These are phyloP conservation scores for Aspergillus neoniger DNA, from an alignment of 2,329 filamentous ascomycete genomes.

Conservation along the genomic window DNA sequence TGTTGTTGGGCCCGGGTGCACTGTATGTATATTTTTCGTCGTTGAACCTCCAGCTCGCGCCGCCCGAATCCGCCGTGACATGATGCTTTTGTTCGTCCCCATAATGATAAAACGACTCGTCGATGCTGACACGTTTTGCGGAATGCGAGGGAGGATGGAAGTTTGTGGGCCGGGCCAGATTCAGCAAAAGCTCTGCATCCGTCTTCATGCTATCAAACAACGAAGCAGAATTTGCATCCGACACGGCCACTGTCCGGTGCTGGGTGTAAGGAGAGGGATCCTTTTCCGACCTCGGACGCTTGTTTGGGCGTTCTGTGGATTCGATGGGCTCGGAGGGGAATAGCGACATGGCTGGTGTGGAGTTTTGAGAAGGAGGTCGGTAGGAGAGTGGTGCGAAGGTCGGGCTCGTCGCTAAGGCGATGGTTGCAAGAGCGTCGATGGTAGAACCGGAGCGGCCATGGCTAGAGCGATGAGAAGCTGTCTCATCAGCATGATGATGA, in stretches of 20 bases:
- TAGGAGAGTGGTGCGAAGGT: slow-evolving; percentile 42
- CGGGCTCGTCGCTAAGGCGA: slow-evolving; percentile 53
- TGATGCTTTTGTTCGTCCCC: slow-evolving; percentile 27
- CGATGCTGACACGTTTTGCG: slow-evolving; percentile 35
- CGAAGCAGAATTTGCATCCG: slow-evolving; percentile 34
- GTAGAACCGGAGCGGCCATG: slow-evolving; percentile 50
- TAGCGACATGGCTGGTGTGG: slow-evolving; percentile 27
- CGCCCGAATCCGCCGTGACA: slow-evolving; percentile 23
- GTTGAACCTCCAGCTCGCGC: slow-evolving; percentile 18
- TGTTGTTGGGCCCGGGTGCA: slow-evolving; percentile 19
- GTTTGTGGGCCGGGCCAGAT: slow-evolving; percentile 45
- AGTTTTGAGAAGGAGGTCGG: slow-evolving; percentile 32
- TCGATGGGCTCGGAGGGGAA: slow-evolving; percentile 34
- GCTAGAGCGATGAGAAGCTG: slow-evolving; percentile 33
- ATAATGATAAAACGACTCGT: slow-evolving; percentile 32
- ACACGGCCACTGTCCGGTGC: slow-evolving; percentile 27
- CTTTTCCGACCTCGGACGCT: slow-evolving; percentile 62
- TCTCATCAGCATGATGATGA: slow-evolving; percentile 20
- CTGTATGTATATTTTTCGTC: slow-evolving; percentile 21
- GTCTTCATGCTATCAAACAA: slow-evolving; percentile 46
- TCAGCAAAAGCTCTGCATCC: slow-evolving; percentile 52
- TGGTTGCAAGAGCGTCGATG: slow-evolving; percentile 53
- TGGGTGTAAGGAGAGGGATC: slow-evolving; percentile 47
- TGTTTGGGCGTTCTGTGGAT: slow-evolving; percentile 54
- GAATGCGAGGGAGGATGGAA: slow-evolving; percentile 29